A percentile compares a stretch with the other conserved stretches of the same genome.
These are phyloP conservation scores for Vitis vinifera DNA, from an alignment of 164 flowering plant genomes.

Conservation along the genomic window DNA sequence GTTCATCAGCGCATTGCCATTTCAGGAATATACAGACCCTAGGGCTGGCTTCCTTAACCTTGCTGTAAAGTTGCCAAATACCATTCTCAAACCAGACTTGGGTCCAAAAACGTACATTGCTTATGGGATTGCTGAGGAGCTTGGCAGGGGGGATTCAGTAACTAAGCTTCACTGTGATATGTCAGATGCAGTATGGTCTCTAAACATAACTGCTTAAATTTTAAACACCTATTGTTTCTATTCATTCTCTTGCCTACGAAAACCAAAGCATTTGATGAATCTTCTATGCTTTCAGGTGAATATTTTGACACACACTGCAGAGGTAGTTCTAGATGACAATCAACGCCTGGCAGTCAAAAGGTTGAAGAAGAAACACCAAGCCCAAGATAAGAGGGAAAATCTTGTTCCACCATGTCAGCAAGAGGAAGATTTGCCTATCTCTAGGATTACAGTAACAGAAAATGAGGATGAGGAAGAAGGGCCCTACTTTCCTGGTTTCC, in stretches of 20 bases:
- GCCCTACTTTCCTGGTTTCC: slow-evolving; percentile 12
- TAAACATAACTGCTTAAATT: neutral
- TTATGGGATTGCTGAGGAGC: slow-evolving; percentile 72
- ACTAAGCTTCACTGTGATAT: slow-evolving; percentile 90
- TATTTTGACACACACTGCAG: slow-evolving; percentile 73
- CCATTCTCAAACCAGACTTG: slow-evolving; percentile 72
- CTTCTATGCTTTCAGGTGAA: slow-evolving; percentile 53
- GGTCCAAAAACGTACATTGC: slow-evolving; percentile 96
- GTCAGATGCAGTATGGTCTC: slow-evolving; percentile 81
- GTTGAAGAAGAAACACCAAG: slow-evolving; percentile 51
- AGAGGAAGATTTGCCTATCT: neutral
- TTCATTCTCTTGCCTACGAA: neutral
- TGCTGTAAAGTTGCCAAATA: slow-evolving; percentile 64
- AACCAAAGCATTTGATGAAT: neutral
- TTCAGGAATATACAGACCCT: slow-evolving; percentile 74
- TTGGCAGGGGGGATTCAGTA: slow-evolving; percentile 93
- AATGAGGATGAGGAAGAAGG: neutral
- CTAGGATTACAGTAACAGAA: neutral
- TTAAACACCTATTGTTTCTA: neutral
- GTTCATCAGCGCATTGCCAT: slow-evolving; percentile 75
- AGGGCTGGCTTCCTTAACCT: slow-evolving; percentile 69
- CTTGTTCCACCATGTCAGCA: neutral
- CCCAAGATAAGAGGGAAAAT: slow-evolving; percentile 56
- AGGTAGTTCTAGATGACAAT: slow-evolving; percentile 39
- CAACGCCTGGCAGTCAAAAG: slow-evolving; percentile 38